Base-by-base conservation (phyloP, 139 green algal species). In the Chlorella sp. region DNA sequence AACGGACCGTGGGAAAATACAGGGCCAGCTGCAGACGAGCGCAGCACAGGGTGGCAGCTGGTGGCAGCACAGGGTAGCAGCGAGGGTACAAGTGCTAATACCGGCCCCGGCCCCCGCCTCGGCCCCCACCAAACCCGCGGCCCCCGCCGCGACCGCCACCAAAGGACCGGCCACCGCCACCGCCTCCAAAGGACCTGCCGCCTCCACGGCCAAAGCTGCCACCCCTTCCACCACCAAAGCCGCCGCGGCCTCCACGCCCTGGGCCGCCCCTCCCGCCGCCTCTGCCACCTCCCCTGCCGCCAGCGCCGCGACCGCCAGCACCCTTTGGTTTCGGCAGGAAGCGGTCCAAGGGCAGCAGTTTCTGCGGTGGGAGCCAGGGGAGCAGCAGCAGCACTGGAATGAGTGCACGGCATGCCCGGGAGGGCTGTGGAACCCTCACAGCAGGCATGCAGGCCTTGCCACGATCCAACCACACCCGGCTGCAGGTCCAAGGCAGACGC, bases 321-420 rank as follows among this genome's bases (percentile, higher is more conserved):
- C 94, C 95, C 90, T 98, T 98, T 13, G 94, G 92, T 87, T 87
- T 91, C 0, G 96, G 96, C 88, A 98, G 81, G 89, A 98, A 98
- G 43, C 96, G 89, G 40, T 98, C 93, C 74, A 98, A 64, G 0
- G 95, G 95, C 56, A 98, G 89, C 70, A 98, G 91, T 89, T 96
- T 96, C 54, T 73, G 75, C 73, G 36, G 22, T 7, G n/a, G 14
- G 20, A 69, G 86, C 46, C 11, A 80, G 32, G n/a, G n/a, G n/a
- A n/a, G n/a, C n/a, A n/a, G n/a, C n/a, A n/a, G n/a, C n/a, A n/a
- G n/a, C n/a, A n/a, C n/a, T n/a, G n/a, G n/a, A n/a, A n/a, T n/a
- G n/a, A n/a, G n/a, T n/a, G n/a, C n/a, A n/a, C n/a, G n/a, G n/a
- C n/a, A n/a, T n/a, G n/a, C n/a, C n/a, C n/a, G n/a, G n/a, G n/a